Percentiles rank a stretch among this genome's conserved stretches.
These are phyloP conservation scores for Fragaria ananassa DNA, from an alignment of 306 rosid genomes.

Conservation along the genomic window DNA sequence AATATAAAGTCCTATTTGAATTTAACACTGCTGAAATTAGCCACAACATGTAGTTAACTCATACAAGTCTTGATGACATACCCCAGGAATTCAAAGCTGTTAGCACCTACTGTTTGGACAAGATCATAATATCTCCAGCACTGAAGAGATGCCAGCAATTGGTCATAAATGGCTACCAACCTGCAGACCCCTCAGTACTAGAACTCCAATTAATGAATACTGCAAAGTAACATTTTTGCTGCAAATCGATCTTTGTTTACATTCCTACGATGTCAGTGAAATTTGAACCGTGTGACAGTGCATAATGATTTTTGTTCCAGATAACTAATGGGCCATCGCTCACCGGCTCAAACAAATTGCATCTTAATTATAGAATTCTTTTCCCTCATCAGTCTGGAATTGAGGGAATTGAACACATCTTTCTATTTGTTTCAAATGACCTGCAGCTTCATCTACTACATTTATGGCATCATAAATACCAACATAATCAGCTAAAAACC, in stretches of 20 bases:
- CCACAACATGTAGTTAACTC: background rate
- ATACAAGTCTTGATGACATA: background rate
- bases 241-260: too few relatives aligned
- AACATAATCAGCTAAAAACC: background rate
- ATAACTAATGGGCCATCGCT: too few relatives aligned
- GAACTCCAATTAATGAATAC: background rate
- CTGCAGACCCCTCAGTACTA: background rate
- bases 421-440: background rate
- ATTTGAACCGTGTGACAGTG: background rate
- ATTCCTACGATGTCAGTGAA: background rate
- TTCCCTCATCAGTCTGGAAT: background rate
- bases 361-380: background rate
- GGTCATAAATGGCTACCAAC: slow-evolving; percentile 7
- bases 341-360: background rate
- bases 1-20: too few relatives aligned
- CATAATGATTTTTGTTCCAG: too few relatives aligned
- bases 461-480: slow-evolving; percentile 10
- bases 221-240: background rate
- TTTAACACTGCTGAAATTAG: too few relatives aligned
- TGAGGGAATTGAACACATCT: background rate
- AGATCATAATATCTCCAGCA: background rate
- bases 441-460: slow-evolving; percentile 14
- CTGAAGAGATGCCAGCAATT: slow-evolving; percentile 1
- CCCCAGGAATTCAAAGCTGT: background rate
- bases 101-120: background rate